These are phyloP conservation scores for Sugiyamaella grinbergsii DNA, from an alignment of 1,139 yeast species.

Conservation along the genomic window DNA sequence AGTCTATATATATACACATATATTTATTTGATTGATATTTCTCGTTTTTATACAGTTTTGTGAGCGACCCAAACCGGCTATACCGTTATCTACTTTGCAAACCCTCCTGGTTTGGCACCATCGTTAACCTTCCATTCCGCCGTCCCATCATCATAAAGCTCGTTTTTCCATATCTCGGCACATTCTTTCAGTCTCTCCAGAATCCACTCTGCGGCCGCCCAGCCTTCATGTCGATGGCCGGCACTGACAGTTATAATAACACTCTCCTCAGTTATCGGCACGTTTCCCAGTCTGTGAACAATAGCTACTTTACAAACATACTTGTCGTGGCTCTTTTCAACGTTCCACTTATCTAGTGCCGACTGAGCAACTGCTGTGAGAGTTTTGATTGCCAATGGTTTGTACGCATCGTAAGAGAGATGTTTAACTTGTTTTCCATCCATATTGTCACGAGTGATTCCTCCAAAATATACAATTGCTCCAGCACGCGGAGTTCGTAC, in stretches of 20 bases:
- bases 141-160: slow-evolving; percentile 46
- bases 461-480: slow-evolving; percentile 52
- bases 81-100: background rate
- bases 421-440: slow-evolving; percentile 45
- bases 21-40: too few relatives aligned
- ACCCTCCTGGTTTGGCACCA: slow-evolving; percentile 19
- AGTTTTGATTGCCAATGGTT: slow-evolving; percentile 45
- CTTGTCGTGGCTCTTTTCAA: slow-evolving; percentile 16
- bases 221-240: slow-evolving; percentile 52
- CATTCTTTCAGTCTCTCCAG: slow-evolving; percentile 48
- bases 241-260: slow-evolving; percentile 49
- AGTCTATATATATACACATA: too few relatives aligned
- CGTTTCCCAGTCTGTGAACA: slow-evolving; percentile 50
- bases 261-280: slow-evolving; percentile 52
- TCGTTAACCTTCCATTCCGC: slow-evolving; percentile 47
- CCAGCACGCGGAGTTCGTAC: slow-evolving; percentile 46
- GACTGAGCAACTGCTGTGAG: slow-evolving; percentile 42
- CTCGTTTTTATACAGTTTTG: too few relatives aligned
- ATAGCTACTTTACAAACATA: slow-evolving; percentile 42
- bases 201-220: slow-evolving; percentile 50
- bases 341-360: slow-evolving; percentile 38
- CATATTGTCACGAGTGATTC: slow-evolving; percentile 51
- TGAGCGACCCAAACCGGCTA: too few relatives aligned
- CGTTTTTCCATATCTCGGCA: slow-evolving; percentile 55
- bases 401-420: slow-evolving; percentile 49